These are phyloP conservation scores for Harringtonia lauricola DNA, from an alignment of 2,329 filamentous ascomycete genomes.

Conservation along the genomic window DNA sequence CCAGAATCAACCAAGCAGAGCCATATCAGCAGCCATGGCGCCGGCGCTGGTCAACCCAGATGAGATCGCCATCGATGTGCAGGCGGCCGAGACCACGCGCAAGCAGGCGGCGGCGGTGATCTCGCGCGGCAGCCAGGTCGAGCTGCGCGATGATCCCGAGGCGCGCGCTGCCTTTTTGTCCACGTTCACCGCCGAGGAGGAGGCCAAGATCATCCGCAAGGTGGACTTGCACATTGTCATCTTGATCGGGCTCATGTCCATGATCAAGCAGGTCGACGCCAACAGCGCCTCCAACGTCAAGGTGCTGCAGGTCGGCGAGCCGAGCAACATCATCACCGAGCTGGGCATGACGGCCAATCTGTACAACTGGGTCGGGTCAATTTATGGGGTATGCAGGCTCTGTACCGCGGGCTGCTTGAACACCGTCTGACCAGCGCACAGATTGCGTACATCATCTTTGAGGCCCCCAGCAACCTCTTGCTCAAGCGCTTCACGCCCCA, in stretches of 20 bases:
- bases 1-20: too few species aligned
- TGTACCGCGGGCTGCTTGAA: too few species aligned
- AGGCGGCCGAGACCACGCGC: too few species aligned
- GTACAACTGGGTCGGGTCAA: constrained; percentile 28
- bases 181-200: constrained; percentile 26
- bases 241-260: constrained; percentile 27
- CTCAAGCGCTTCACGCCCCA: constrained; percentile 49
- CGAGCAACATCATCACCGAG: constrained; percentile 24
- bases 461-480: constrained; percentile 52
- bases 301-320: constrained; percentile 28
- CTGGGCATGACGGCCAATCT: constrained; percentile 27
- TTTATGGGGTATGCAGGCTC: constrained; percentile 22
- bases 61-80: too few species aligned
- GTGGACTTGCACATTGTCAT: constrained; percentile 25
- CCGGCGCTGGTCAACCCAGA: too few species aligned
- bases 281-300: constrained; percentile 28
- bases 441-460: constrained; percentile 48
- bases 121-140: too few species aligned
- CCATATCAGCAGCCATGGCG: too few species aligned
- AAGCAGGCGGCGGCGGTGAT: too few species aligned
- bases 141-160: constrained; percentile 12
- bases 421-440: background rate
- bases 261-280: constrained; percentile 29
- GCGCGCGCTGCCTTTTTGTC: constrained; percentile 20
- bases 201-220: constrained; percentile 26